These are phyloP conservation scores for Fusarium neocosmosporiellum DNA, from an alignment of 2,329 filamentous ascomycete genomes.

Conservation along the genomic window DNA sequence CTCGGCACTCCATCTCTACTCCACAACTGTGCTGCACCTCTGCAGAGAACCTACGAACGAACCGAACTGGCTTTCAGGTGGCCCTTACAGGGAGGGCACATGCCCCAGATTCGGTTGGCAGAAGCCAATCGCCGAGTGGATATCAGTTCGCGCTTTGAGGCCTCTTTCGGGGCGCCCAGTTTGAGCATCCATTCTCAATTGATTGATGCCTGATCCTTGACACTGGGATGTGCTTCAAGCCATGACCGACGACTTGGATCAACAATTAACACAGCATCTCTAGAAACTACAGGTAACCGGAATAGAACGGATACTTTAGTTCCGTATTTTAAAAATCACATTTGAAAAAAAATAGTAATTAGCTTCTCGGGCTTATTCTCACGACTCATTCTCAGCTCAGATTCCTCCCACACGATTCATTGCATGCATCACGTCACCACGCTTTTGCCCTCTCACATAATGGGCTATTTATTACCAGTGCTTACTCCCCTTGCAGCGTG, in stretches of 20 bases:
- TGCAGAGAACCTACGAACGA: not conserved
- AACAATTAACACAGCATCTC: not conserved
- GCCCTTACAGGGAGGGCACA: constrained; percentile 1
- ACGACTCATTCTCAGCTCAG: not conserved
- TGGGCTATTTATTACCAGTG: not conserved
- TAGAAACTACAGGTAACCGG: not conserved
- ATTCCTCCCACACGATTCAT: not conserved
- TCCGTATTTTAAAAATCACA: not conserved
- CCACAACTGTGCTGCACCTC: not conserved
- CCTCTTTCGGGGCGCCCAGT: constrained; percentile 1
- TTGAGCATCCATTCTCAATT: not conserved
- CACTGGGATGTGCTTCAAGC: constrained; percentile 6
- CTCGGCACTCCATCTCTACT: constrained; percentile 15
- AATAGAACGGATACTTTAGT: not conserved
- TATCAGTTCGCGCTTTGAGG: constrained; percentile 1
- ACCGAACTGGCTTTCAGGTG: not conserved
- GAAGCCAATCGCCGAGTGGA: constrained; percentile 23
- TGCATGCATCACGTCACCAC: constrained; percentile 1
- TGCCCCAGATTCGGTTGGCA: not conserved
- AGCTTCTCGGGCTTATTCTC: not conserved
- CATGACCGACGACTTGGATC: not conserved
- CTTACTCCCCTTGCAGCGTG: constrained; percentile 1
- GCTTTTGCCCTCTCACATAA: not conserved
- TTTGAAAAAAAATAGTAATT: not conserved
- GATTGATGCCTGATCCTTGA: constrained; percentile 33